These are phyloP conservation scores for Cadophora sp. DNA, from an alignment of 2,329 filamentous ascomycete species.

Conservation along the genomic window DNA sequence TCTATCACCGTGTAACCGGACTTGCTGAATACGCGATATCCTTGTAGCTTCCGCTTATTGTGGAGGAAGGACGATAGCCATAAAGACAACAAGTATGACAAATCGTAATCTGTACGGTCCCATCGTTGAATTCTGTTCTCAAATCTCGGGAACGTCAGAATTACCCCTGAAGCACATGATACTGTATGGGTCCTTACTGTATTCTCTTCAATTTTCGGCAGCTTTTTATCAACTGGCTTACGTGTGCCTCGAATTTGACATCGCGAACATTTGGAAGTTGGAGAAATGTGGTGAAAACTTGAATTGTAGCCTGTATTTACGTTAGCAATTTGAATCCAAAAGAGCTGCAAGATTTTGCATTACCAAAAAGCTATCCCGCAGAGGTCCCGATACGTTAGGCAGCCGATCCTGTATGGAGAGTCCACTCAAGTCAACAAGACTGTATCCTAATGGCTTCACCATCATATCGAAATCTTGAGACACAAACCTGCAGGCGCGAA, in stretches of 20 bases:
- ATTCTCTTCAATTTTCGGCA: background rate
- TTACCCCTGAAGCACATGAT: background rate
- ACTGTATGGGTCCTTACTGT: background rate
- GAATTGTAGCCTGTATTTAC: background rate
- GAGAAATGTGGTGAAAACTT: background rate
- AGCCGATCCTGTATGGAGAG: background rate
- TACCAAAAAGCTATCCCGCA: background rate
- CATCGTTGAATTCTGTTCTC: background rate
- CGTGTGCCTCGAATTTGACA: background rate
- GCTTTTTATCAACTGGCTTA: background rate
- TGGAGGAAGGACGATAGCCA: background rate
- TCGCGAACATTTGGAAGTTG: background rate
- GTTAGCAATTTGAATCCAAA: background rate
- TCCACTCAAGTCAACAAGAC: background rate
- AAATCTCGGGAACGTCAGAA: background rate
- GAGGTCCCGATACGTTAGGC: background rate
- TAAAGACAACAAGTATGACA: background rate
- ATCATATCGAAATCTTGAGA: background rate
- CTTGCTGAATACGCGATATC: background rate
- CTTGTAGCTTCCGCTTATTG: background rate
- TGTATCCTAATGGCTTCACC: background rate
- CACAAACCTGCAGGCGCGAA: background rate
- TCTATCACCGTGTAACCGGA: background rate
- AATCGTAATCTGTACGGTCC: background rate
- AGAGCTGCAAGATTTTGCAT: background rate